Conservation (phyloP, 2,329 filamentous ascomycete genomes). For the Lachnellula subtilissima region DNA sequence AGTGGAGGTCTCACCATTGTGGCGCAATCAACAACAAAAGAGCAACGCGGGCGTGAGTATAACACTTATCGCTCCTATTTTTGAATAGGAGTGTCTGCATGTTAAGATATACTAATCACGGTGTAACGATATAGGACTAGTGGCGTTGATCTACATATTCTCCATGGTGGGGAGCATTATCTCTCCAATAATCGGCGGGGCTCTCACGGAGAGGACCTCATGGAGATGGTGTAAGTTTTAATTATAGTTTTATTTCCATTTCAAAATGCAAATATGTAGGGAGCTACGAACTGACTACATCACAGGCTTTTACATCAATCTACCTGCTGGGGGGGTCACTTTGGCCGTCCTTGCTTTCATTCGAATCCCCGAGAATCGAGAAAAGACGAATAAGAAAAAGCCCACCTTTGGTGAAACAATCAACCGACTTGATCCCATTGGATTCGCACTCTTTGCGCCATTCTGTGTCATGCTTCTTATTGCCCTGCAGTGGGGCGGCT, state of each 20-base stretch:
- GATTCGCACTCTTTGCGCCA: conserved; percentile 30
- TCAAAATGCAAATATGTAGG: too few species aligned
- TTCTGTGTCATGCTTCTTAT: conserved; percentile 30
- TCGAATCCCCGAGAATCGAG: background rate
- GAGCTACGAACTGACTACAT: too few species aligned
- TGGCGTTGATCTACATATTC: too few species aligned
- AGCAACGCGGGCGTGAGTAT: background rate
- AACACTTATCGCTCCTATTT: background rate
- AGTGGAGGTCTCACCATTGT: conserved; percentile 39
- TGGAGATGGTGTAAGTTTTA: conserved; percentile 23
- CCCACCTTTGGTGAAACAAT: background rate
- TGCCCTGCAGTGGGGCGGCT: conserved; percentile 31
- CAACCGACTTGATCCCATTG: conserved; percentile 29
- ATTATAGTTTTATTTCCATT: too few species aligned
- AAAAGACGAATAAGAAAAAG: background rate
- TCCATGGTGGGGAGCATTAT: conserved; percentile 2
- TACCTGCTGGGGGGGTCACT: background rate
- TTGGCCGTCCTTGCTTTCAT: background rate
- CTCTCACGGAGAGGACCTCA: conserved; percentile 30
- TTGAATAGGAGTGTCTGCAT: background rate
- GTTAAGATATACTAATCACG: background rate
- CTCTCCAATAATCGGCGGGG: conserved; percentile 31
- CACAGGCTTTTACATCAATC: background rate
- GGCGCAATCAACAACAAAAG: conserved; percentile 26
- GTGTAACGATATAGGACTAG: background rate